Evolutionary conservation across 139 green algal species (phyloP), one percentile per base, ranked within the genome.

Genomic region (Picochlorum sp.): DNA sequence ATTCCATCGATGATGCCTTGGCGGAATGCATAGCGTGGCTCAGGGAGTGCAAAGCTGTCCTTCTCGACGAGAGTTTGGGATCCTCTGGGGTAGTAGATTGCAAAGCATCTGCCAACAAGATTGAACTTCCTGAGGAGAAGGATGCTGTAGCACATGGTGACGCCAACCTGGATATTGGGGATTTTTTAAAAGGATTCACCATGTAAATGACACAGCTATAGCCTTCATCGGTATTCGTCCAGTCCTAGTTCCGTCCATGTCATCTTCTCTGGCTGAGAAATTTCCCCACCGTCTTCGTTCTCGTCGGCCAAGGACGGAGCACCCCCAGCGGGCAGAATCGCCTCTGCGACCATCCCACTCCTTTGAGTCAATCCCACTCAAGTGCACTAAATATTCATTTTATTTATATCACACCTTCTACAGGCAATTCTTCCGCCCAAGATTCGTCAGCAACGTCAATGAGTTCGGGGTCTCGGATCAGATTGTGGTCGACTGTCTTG

Each of bases 111-210:
- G 14, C n/a, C 4, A 61, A 68, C 16, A 49, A 66, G 28, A 50
- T 78, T 20, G 28, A 23, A 10, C 41, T 71, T 59, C 76, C 75
- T 18, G 68, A 66, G 15, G 65, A 75, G 3, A 67, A 68, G 62
- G 61, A 45, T 5, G 30, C 49, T 24, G 77, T 76, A 24, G 69
- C 66, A 10, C 69, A 79, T 24, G 88, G 82, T 0, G 86, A 92
- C 64, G 81, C 80, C 21, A 90, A 90, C 71, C 77, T 95, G 7
- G 69, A 63, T 21, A 66, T 94, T 41, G 34, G 62, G 51, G 80
- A 68, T 18, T 41, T 41, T 41, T 41, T 41, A 41, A 41, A 41
- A 41, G 34, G 34, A 41, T 41, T 41, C 28, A 6, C 28, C 28
- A 30, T 30, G 34, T 41, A 41, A 41, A 21, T 23, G 45, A 16